These are phyloP conservation scores for Entomophthora muscae DNA, from an alignment of 371 early-diverging fungal genomes.

Conservation along the genomic window DNA sequence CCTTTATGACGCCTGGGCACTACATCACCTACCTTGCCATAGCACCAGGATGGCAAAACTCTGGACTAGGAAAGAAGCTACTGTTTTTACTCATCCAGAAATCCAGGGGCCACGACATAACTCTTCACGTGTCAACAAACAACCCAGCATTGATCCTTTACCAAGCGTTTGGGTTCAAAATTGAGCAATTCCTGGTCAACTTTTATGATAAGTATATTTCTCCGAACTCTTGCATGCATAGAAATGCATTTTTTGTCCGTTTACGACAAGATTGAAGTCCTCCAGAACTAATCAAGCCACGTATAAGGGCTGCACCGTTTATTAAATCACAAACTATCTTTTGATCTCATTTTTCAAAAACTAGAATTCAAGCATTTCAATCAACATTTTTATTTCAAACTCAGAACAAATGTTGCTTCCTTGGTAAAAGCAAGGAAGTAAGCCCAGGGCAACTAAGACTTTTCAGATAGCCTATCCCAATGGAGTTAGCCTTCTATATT, in stretches of 20 bases:
- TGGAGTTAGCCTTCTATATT: too few relatives aligned
- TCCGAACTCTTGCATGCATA: neutral
- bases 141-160: conserved; percentile 90
- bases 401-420: too few relatives aligned
- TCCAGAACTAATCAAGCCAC: too few relatives aligned
- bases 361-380: too few relatives aligned
- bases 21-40: conserved; percentile 86
- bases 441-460: too few relatives aligned
- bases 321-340: too few relatives aligned
- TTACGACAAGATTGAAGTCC: neutral
- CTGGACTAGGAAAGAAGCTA: conserved; percentile 77
- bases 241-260: neutral
- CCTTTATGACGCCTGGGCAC: conserved; percentile 83
- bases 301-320: too few relatives aligned
- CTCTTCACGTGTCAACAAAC: conserved; percentile 84
- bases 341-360: too few relatives aligned
- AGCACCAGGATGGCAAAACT: conserved; percentile 64
- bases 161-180: conserved; percentile 88
- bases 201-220: conserved; percentile 71
- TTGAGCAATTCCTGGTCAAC: conserved; percentile 74
- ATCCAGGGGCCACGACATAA: conserved; percentile 58
- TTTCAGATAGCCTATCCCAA: too few relatives aligned
- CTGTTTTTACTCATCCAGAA: conserved; percentile 65
- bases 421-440: too few relatives aligned
- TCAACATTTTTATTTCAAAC: too few relatives aligned